Percentiles rank a stretch among this genome's conserved stretches.
Conservation (phyloP, 1,284 basidiomycete genomes). For the Trichosporon sp. region DNA sequence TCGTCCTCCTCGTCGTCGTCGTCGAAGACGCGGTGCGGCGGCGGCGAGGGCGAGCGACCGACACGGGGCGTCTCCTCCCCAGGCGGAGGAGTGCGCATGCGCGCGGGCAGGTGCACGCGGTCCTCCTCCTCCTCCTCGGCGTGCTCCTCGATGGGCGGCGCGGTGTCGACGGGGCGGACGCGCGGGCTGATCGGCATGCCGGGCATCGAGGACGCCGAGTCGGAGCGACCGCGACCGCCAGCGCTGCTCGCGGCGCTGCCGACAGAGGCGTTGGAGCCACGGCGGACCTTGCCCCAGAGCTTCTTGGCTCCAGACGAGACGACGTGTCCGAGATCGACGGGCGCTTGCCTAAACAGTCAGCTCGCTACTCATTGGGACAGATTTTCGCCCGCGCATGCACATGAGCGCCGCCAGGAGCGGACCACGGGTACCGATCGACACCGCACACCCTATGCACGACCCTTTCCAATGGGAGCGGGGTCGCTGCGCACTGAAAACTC, state of each 20-base stretch:
- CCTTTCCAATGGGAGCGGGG: background rate
- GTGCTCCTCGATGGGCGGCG: constrained; percentile 8
- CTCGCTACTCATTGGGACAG: background rate
- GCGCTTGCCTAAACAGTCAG: background rate
- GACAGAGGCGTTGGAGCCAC: constrained; percentile 18
- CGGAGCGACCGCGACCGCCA: constrained; percentile 5
- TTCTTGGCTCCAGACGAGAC: constrained; percentile 38
- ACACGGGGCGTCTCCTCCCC: constrained; percentile 20
- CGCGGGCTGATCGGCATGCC: background rate
- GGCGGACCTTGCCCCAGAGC: constrained; percentile 41
- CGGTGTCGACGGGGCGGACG: background rate
- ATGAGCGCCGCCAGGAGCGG: background rate
- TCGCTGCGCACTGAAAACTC: background rate
- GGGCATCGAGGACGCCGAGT: constrained; percentile 3
- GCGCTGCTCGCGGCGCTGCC: background rate
- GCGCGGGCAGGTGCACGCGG: background rate
- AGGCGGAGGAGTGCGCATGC: background rate
- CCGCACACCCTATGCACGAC: background rate
- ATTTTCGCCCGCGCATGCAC: background rate
- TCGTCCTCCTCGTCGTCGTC: constrained; percentile 11
- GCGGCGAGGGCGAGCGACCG: constrained; percentile 13
- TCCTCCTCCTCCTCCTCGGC: constrained; percentile 16
- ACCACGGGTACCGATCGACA: background rate
- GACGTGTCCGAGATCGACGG: constrained; percentile 42
- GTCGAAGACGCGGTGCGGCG: background rate